Percentiles rank a stretch among this genome's conserved stretches.
Evolutionary conservation across 2,329 filamentous ascomycete genomes (phyloP).

Genomic region (Calonectria multiphialidica): DNA sequence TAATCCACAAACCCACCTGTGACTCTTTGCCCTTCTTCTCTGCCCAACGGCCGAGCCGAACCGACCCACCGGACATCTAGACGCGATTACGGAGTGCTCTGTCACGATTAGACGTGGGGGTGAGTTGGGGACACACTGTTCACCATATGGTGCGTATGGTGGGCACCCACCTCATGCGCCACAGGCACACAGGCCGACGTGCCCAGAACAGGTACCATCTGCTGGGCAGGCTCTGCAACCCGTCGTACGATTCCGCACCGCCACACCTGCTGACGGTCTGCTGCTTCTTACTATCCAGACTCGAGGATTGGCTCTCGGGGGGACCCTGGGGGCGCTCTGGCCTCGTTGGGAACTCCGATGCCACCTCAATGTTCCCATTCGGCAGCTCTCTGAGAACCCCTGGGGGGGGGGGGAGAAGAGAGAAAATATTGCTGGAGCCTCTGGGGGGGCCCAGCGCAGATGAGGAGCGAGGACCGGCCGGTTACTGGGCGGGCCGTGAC

Average conservation of each 20-base stretch:
- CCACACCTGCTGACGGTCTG: constrained; percentile 44
- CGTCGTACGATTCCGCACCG: constrained; percentile 45
- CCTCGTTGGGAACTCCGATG: constrained; percentile 5
- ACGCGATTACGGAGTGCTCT: constrained; percentile 14
- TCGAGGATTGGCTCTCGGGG: constrained; percentile 30
- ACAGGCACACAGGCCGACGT: constrained; percentile 9
- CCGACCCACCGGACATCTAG: constrained; percentile 18
- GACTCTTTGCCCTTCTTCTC: background rate
- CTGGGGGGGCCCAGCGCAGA: background rate
- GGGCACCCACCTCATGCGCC: constrained; percentile 4
- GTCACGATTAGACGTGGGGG: constrained; percentile 10
- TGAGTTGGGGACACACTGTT: background rate
- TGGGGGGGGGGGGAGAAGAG: background rate
- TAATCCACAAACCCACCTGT: background rate
- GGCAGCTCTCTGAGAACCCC: constrained; percentile 17
- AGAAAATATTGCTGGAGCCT: background rate
- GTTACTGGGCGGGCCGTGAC: constrained; percentile 29
- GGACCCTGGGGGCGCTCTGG: constrained; percentile 11
- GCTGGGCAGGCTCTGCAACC: background rate
- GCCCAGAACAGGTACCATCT: background rate
- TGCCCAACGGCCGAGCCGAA: constrained; percentile 10
- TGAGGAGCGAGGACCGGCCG: constrained; percentile 23
- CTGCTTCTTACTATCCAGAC: constrained; percentile 39
- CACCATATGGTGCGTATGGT: background rate
- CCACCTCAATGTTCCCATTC: constrained; percentile 3